These are phyloP conservation scores for Hanseniaspora guilliermondii DNA, from an alignment of 805 yeast genomes.

Conservation along the genomic window DNA sequence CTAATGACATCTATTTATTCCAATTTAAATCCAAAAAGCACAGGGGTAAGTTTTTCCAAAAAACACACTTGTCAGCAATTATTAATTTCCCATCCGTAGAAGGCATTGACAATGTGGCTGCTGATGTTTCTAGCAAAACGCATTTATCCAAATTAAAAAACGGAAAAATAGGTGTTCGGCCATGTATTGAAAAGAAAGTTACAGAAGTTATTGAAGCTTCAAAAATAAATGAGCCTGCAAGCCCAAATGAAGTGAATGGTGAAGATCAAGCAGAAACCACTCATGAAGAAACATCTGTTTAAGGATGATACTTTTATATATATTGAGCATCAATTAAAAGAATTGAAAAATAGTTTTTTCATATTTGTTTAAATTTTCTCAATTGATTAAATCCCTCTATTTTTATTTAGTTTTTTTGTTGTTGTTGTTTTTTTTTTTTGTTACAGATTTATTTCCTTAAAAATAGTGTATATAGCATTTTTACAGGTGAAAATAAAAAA, in stretches of 20 bases:
- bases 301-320: background rate
- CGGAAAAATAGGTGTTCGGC: conserved; percentile 27
- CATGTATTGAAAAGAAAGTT: conserved; percentile 34
- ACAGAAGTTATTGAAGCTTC: conserved; percentile 35
- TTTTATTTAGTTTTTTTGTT: no score
- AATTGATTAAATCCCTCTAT: no score
- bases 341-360: no score
- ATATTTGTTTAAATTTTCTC: no score
- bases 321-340: no score
- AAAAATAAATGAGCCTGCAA: conserved; percentile 9
- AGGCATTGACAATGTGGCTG: conserved; percentile 29
- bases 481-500: no score
- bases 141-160: conserved; percentile 30
- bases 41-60: conserved; percentile 25
- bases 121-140: conserved; percentile 21
- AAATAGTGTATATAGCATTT: background rate
- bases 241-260: background rate
- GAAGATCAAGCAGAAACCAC: background rate
- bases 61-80: conserved; percentile 38
- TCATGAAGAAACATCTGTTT: background rate
- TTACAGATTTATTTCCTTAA: background rate
- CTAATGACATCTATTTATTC: conserved; percentile 38
- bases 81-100: conserved; percentile 35
- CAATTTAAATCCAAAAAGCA: conserved; percentile 27
- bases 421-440: background rate